These are phyloP conservation scores for Ogataea chonburiensis DNA, from an alignment of 805 yeast species.

Conservation along the genomic window DNA sequence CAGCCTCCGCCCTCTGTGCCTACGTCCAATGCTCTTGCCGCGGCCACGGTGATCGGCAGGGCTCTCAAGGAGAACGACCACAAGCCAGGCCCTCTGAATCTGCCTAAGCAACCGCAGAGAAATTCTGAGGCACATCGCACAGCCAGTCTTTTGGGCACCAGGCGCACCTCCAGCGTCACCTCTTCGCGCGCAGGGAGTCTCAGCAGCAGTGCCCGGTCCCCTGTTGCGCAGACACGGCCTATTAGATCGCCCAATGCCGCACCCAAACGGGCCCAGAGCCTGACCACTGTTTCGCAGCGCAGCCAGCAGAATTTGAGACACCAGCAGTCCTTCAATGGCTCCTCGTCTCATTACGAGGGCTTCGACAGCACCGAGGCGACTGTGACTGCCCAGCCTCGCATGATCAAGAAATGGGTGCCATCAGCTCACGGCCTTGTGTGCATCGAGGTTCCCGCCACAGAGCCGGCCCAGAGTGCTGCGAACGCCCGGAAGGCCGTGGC, in stretches of 20 bases:
- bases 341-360: constrained; percentile 12
- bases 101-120: constrained; percentile 30
- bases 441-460: constrained; percentile 61
- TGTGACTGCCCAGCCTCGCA: constrained; percentile 34
- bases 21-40: constrained; percentile 57
- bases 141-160: constrained; percentile 21
- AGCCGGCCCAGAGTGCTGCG: constrained; percentile 12
- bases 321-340: constrained; percentile 20
- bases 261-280: constrained; percentile 23
- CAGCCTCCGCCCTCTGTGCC: constrained; percentile 30
- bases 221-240: constrained; percentile 13
- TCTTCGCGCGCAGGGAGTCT: constrained; percentile 24
- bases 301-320: constrained; percentile 14
- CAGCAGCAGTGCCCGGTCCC: constrained; percentile 17
- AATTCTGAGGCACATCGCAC: constrained; percentile 17
- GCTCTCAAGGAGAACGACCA: constrained; percentile 41
- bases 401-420: constrained; percentile 69
- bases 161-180: constrained; percentile 27
- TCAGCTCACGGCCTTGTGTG: constrained; percentile 69
- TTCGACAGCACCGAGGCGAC: constrained; percentile 13
- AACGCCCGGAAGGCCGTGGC: constrained; percentile 17
- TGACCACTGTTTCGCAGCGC: constrained; percentile 12
- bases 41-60: constrained; percentile 56
- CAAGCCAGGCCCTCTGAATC: constrained; percentile 30
- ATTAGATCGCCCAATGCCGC: constrained; percentile 6